Percentiles rank a stretch among this genome's conserved stretches.
Conservation (phyloP, 192 early-diverging fungal species). For the Rhizoclosmatium sp. region DNA sequence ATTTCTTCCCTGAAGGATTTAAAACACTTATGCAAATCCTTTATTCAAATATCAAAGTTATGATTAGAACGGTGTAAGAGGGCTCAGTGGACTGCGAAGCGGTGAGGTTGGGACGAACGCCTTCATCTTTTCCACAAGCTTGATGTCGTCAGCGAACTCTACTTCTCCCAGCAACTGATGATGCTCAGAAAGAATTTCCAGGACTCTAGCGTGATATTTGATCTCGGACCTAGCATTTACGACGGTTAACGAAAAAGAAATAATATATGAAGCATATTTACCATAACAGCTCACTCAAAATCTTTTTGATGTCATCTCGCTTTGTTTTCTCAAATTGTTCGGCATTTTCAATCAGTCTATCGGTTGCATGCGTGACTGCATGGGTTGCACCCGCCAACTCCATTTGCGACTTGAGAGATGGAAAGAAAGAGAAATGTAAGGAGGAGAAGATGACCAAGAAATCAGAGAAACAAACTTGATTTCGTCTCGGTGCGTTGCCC, state of each 20-base stretch:
- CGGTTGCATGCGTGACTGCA: slow-evolving; percentile 36
- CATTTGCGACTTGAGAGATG: slow-evolving; percentile 42
- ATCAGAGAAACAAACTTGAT: slow-evolving; percentile 18
- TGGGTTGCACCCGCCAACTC: slow-evolving; percentile 46
- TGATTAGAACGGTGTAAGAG: neutral
- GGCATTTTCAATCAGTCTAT: slow-evolving; percentile 37
- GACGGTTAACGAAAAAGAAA: neutral
- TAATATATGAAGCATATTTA: neutral
- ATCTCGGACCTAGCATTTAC: slow-evolving; percentile 18
- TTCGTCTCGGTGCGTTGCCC: slow-evolving; percentile 45
- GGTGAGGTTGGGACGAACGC: neutral
- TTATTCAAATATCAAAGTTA: too few relatives aligned
- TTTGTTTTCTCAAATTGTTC: slow-evolving; percentile 44
- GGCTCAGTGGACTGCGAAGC: neutral
- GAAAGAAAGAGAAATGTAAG: neutral
- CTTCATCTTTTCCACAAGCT: slow-evolving; percentile 11
- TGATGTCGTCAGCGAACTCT: neutral
- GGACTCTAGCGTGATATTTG: slow-evolving; percentile 19
- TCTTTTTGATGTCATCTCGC: slow-evolving; percentile 13
- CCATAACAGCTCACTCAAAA: slow-evolving; percentile 30
- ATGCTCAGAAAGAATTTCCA: slow-evolving; percentile 17
- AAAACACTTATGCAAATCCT: too few relatives aligned
- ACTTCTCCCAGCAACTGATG: slow-evolving; percentile 23
- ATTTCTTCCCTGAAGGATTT: too few relatives aligned
- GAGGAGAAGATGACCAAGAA: neutral